Percentiles rank a stretch among this genome's conserved stretches.
phyloP scores from a whole-genome alignment of 2,329 filamentous ascomycete species.

The Penicillium paneum region DNA sequence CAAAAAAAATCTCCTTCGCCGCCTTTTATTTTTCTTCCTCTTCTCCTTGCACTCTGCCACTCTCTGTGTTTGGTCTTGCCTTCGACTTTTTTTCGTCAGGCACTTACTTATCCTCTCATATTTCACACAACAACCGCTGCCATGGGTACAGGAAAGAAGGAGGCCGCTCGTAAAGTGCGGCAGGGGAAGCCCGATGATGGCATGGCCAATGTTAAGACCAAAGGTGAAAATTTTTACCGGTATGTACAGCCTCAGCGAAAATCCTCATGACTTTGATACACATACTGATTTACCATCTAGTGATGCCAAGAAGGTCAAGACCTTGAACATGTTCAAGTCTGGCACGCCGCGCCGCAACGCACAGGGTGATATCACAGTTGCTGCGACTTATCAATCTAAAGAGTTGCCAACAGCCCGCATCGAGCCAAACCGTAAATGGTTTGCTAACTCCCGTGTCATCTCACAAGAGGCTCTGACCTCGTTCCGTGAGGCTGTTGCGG shows the following conservation, averaged over 20 bases:
- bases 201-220: slow-evolving; percentile 85
- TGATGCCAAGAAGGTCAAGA: slow-evolving; percentile 81
- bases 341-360: slow-evolving; percentile 79
- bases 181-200: slow-evolving; percentile 83
- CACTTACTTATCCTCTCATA: slow-evolving; percentile 20
- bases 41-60: slow-evolving; percentile 33
- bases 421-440: slow-evolving; percentile 97
- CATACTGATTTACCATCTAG: slow-evolving; percentile 32
- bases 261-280: not conserved
- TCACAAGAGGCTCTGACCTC: slow-evolving; percentile 81
- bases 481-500: slow-evolving; percentile 88
- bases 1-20: slow-evolving; percentile 35
- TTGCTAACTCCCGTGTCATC: slow-evolving; percentile 87
- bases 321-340: slow-evolving; percentile 85
- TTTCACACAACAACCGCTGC: slow-evolving; percentile 28
- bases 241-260: slow-evolving; percentile 40
- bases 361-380: slow-evolving; percentile 76
- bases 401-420: slow-evolving; percentile 80
- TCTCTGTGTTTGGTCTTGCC: slow-evolving; percentile 26
- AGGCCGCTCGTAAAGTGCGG: slow-evolving; percentile 74
- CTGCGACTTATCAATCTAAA: slow-evolving; percentile 77
- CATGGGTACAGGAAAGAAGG: slow-evolving; percentile 93
- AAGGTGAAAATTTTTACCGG: slow-evolving; percentile 99
- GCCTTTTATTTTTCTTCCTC: slow-evolving; percentile 28
- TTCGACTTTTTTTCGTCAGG: slow-evolving; percentile 28